Evolutionary conservation across 78 protist genomes (phyloP).

Genomic region (Guillardia theta): DNA sequence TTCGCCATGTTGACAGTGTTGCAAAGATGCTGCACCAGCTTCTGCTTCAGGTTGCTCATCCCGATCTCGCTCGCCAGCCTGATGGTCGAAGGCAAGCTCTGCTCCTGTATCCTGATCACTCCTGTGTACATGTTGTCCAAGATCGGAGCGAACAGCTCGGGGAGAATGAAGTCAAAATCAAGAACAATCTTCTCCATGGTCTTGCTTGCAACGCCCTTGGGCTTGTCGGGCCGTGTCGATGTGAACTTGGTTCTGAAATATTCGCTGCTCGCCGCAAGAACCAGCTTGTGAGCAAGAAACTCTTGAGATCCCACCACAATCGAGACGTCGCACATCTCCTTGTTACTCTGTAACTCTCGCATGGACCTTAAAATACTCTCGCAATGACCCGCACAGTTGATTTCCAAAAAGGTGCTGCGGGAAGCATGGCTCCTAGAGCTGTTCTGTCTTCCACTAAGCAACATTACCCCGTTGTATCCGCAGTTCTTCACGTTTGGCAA

Average conservation of each 20-base stretch:
- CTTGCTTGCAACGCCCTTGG: too few species aligned
- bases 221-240: too few species aligned
- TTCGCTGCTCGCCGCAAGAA: not conserved
- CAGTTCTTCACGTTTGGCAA: too few species aligned
- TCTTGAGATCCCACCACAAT: not conserved
- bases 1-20: not conserved
- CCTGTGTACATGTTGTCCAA: not conserved
- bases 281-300: not conserved
- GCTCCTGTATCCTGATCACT: not conserved
- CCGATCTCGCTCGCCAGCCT: not conserved
- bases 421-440: too few species aligned
- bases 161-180: not conserved
- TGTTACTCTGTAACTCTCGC: too few species aligned
- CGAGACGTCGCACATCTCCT: not conserved
- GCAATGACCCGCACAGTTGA: too few species aligned
- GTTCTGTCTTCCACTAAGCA: too few species aligned
- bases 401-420: too few species aligned
- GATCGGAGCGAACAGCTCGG: not conserved
- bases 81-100: not conserved
- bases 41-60: not conserved
- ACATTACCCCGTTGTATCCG: too few species aligned
- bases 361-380: too few species aligned
- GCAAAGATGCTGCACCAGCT: not conserved
- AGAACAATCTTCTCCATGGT: not conserved
- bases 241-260: not conserved